Base-by-base conservation (phyloP, 129 eudicot genomes). In the Ambrosia artemisiifolia region DNA sequence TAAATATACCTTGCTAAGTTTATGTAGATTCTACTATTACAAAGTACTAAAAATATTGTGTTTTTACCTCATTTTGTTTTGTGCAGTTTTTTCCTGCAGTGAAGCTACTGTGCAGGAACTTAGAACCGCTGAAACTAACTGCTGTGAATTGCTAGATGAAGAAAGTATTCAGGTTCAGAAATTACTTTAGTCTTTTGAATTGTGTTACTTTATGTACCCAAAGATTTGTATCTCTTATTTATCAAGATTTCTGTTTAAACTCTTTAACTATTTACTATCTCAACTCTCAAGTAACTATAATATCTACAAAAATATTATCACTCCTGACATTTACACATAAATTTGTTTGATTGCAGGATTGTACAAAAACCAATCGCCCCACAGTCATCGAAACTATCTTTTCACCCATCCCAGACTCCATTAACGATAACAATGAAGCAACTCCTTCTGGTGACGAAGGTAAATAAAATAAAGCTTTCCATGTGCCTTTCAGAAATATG, bases 371-470 rank as follows among this genome's bases (percentile, higher is more conserved):
- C 24, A 63, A 35, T 16, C 35, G 67, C 30, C n/a, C 67, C 35
- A 34, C 47, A 16, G 47, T 36, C 67, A 16, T 35, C 35, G 67
- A 34, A 2, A 63, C 67, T n/a, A 35, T 63, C 13, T 62, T 63
- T 16, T 63, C 67, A 63, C 67, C 67, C 67, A 34, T 36, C 67
- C 48, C 47, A 16, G 67, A 63, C 47, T 63, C 67, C 14, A n/a
- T 34, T 35, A 47, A 35, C 46, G 14, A 16, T 63, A 36, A 35
- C 28, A 36, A 24, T 35, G 47, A 63, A 36, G 30, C 47, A 34
- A 63, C 67, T n/a, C 18, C 47, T 59, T 70, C 68, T 35, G 34
- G 61, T 50, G 73, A 65, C 75, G 82, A 80, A 72, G 98, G 98
- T 87, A 85, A 40, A 65, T 38, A 3, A 10, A n/a, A 50, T 20